Conservation (phyloP, 2,329 filamentous ascomycete genomes). For the Sporothrix protearum region DNA sequence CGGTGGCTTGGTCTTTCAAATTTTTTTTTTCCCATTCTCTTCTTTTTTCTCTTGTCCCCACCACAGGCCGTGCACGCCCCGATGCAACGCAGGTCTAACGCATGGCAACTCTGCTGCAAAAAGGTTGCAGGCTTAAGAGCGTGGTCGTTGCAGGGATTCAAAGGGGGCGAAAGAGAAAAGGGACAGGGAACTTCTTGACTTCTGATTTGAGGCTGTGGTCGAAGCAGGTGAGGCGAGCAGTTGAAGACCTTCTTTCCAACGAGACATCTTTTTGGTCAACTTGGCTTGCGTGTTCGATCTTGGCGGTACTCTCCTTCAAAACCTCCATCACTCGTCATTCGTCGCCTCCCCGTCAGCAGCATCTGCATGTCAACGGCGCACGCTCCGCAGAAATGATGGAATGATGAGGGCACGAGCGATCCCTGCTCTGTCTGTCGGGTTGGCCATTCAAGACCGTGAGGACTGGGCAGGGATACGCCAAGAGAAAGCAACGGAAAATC, state of each 20-base stretch:
- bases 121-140: not conserved
- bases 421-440: not conserved
- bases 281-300: no score
- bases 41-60: no score
- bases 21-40: not conserved
- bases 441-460: no score
- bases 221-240: not conserved
- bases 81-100: conserved; percentile 15
- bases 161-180: conserved; percentile 7
- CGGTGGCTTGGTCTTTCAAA: not conserved
- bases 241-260: not conserved
- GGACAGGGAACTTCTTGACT: not conserved
- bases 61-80: conserved; percentile 20
- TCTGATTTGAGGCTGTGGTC: not conserved
- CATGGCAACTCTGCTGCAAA: not conserved
- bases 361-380: not conserved
- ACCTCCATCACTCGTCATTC: not conserved
- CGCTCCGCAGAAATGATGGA: not conserved
- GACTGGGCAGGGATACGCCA: no score
- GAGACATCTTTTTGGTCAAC: not conserved
- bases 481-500: not conserved
- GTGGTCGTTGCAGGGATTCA: conserved; percentile 12
- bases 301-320: not conserved
- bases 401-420: conserved; percentile 6
- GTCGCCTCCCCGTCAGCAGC: not conserved